Conservation (phyloP, 139 green algal species). For the Tetratostichococcus sp. region DNA sequence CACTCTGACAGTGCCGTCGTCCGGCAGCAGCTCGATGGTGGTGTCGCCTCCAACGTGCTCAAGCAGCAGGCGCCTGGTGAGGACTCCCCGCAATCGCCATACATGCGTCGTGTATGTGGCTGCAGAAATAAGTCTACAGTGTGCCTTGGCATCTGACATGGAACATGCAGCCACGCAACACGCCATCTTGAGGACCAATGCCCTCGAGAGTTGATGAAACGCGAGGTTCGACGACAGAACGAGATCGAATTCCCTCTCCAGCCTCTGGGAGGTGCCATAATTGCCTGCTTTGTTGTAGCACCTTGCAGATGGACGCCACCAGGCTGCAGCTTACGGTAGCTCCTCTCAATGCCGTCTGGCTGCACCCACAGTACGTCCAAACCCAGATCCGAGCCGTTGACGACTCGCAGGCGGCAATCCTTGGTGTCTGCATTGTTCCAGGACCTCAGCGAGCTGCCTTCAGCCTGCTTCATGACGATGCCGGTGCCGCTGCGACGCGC, state of each 20-base stretch:
- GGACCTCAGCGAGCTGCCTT: neutral
- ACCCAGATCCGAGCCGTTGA: slow-evolving; percentile 13
- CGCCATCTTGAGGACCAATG: no score
- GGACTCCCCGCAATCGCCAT: slow-evolving; percentile 28
- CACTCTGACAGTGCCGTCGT: neutral
- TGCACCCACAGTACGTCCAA: slow-evolving; percentile 34
- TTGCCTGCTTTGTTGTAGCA: neutral
- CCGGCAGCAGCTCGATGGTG: slow-evolving; percentile 21
- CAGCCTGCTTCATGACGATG: no score
- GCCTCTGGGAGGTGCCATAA: no score
- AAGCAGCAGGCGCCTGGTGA: neutral
- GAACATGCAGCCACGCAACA: no score
- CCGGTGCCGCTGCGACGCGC: no score
- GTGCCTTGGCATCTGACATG: no score
- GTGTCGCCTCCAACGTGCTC: slow-evolving; percentile 30
- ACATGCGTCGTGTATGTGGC: slow-evolving; percentile 44
- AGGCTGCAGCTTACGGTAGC: slow-evolving; percentile 8
- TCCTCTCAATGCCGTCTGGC: slow-evolving; percentile 25
- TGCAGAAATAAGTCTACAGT: neutral
- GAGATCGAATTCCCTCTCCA: no score
- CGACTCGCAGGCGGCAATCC: slow-evolving; percentile 6
- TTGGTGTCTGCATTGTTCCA: neutral
- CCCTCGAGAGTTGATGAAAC: no score
- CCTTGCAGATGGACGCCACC: slow-evolving; percentile 8
- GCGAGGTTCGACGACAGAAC: no score